Percentiles rank a stretch among this genome's conserved stretches.
These are phyloP conservation scores for Acmispon strigosus DNA, from an alignment of 306 rosid species.

Conservation along the genomic window DNA sequence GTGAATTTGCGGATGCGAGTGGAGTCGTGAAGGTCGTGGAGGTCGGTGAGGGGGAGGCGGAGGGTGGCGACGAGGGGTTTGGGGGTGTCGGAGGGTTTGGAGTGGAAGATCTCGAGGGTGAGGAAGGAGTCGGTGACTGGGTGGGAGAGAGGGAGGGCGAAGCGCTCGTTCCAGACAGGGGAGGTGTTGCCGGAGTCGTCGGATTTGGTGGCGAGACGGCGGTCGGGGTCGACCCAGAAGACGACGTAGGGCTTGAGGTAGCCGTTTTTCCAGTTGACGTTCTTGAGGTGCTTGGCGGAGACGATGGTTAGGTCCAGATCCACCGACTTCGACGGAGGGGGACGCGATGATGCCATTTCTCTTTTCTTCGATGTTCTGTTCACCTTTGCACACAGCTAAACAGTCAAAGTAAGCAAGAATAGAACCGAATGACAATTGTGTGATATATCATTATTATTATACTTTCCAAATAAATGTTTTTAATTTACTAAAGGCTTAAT, in stretches of 20 bases:
- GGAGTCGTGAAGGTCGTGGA: constrained; percentile 39
- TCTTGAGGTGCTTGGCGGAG: constrained; percentile 83
- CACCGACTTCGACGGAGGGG: constrained; percentile 56
- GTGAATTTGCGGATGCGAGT: constrained; percentile 38
- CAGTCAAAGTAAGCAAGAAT: no score
- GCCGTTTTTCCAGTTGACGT: constrained; percentile 86
- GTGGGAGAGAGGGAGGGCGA: constrained; percentile 54
- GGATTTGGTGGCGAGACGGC: constrained; percentile 80
- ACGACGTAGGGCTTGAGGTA: constrained; percentile 79
- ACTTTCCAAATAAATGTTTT: no score
- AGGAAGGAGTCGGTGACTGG: constrained; percentile 52
- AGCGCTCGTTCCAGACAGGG: constrained; percentile 90
- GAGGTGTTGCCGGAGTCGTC: constrained; percentile 68
- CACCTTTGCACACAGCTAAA: background rate
- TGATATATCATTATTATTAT: no score
- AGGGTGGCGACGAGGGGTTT: constrained; percentile 81
- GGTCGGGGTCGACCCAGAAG: constrained; percentile 76
- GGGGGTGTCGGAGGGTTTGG: constrained; percentile 79
- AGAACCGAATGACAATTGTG: background rate
- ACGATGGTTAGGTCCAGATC: constrained; percentile 76
- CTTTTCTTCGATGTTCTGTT: background rate
- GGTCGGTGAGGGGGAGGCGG: constrained; percentile 47
- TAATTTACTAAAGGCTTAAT: no score
- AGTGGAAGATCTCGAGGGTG: constrained; percentile 80
- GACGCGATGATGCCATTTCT: constrained; percentile 63